phyloP scores from a whole-genome alignment of 495 filamentous ascomycete species.

The Pyrenula aspistea region DNA sequence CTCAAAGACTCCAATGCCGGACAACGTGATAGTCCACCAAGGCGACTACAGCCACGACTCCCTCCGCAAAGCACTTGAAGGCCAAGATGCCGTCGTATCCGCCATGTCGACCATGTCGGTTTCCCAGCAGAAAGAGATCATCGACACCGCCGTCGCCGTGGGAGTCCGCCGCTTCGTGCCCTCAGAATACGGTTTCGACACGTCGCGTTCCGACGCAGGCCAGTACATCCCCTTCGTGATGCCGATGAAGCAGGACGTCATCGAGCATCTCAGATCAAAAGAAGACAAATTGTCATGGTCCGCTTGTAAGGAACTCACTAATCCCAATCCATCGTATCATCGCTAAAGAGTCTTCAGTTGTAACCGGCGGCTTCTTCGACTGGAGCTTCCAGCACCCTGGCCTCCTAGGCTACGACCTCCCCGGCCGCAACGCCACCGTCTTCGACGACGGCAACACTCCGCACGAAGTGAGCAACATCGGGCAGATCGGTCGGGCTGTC shows the following conservation, averaged over 20 bases:
- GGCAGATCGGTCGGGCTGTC: slow-evolving; percentile 27
- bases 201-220: slow-evolving; percentile 9
- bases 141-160: slow-evolving; percentile 38
- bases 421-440: slow-evolving; percentile 11
- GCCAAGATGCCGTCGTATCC: slow-evolving; percentile 42
- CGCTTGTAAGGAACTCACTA: background rate
- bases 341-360: background rate
- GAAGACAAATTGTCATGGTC: slow-evolving; percentile 32
- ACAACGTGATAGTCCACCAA: slow-evolving; percentile 23
- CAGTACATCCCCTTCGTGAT: background rate
- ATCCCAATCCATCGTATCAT: background rate
- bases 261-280: slow-evolving; percentile 8
- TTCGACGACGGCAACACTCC: slow-evolving; percentile 5
- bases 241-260: background rate
- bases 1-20: slow-evolving; percentile 22
- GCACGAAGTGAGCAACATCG: slow-evolving; percentile 26
- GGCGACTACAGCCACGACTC: slow-evolving; percentile 31
- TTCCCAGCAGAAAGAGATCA: slow-evolving; percentile 22
- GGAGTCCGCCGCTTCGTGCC: slow-evolving; percentile 40
- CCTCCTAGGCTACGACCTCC: slow-evolving; percentile 24
- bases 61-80: slow-evolving; percentile 28
- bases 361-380: background rate
- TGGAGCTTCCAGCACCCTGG: background rate
- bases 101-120: slow-evolving; percentile 22
- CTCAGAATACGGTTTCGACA: slow-evolving; percentile 29